Evolutionary conservation across 2,329 filamentous ascomycete genomes (phyloP), one percentile per base, ranked within the genome.

Genomic region (Coniella lustricola): DNA sequence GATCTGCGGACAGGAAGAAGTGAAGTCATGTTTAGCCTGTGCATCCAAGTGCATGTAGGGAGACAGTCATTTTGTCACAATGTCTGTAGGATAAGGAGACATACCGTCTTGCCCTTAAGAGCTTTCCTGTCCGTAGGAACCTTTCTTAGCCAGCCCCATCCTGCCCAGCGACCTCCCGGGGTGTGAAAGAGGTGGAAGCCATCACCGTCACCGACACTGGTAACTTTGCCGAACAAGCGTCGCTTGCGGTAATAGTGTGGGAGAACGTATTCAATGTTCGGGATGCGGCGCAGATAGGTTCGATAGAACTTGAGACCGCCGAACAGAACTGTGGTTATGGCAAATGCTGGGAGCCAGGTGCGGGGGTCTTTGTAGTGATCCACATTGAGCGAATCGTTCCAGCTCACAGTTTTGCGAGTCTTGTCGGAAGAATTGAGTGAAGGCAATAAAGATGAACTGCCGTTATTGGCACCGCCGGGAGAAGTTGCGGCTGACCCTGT

Each of bases 111-210:
- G 51, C 84, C 82, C 62, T 79, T 87, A 53, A 95, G 68, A 25
- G 81, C 77, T 50, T 83, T 79, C 62, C 77, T 84, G 49, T 76
- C 79, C 12, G 70, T 74, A 1, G 90, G 90, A 7, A 95, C 76
- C 50, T 69, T 82, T 60, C 89, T 84, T 55, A 93, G 61, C 89
- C 88, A 95, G n/a, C 86, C 90, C 93, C 93, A 98, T 46, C 93
- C 93, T 10, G 85, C 77, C 44, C 90, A 66, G 56, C 82, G 77
- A 10, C 93, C 93, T n/a, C 91, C 91, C 0, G 93, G 93, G 0
- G 90, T 97, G 65, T 98, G 93, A 64, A 85, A 98, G 41, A 98
- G 66, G 57, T 93, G 85, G 65, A 98, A 96, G 63, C 91, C 91
- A 67, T 98, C 93, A 3, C 90, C 94, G 74, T 98, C 93, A 36